These are phyloP conservation scores for Pseudoperonospora humuli DNA, from an alignment of 352 stramenopile genomes.

Conservation along the genomic window DNA sequence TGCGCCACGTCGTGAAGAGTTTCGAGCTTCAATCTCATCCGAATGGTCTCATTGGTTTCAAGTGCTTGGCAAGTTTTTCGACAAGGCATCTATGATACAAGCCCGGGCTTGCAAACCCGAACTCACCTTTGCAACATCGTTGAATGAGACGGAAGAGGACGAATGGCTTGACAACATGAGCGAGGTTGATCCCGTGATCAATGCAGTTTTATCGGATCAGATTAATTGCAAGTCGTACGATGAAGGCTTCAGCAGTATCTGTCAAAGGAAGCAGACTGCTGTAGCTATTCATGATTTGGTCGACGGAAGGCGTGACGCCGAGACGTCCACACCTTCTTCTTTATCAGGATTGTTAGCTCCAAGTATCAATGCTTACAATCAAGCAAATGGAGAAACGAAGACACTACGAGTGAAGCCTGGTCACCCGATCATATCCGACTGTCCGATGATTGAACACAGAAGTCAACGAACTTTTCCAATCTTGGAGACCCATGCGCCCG, in stretches of 20 bases:
- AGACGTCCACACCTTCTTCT: constrained; percentile 8
- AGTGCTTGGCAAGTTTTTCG: constrained; percentile 37
- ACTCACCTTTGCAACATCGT: constrained; percentile 15
- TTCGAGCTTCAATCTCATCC: constrained; percentile 26
- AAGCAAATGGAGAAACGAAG: background rate
- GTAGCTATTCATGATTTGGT: constrained; percentile 5
- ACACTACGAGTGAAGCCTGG: background rate
- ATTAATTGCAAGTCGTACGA: constrained; percentile 9
- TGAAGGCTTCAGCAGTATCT: constrained; percentile 14
- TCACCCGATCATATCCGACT: constrained; percentile 12
- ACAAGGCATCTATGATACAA: constrained; percentile 29
- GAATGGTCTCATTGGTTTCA: constrained; percentile 47
- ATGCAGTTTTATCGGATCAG: background rate
- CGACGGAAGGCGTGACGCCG: constrained; percentile 7
- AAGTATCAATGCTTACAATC: constrained; percentile 2
- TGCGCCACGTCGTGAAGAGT: constrained; percentile 38
- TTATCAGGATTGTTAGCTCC: constrained; percentile 4
- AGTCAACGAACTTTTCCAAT: constrained; percentile 28
- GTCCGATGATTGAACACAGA: constrained; percentile 37
- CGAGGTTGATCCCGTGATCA: background rate
- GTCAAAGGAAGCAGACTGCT: constrained; percentile 16
- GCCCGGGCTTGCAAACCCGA: constrained; percentile 33
- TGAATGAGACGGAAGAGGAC: constrained; percentile 2
- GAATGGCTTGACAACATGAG: constrained; percentile 3
- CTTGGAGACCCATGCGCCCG: constrained; percentile 24